These are phyloP conservation scores for Cryomyces minteri DNA, from an alignment of 495 filamentous ascomycete genomes.

Conservation along the genomic window DNA sequence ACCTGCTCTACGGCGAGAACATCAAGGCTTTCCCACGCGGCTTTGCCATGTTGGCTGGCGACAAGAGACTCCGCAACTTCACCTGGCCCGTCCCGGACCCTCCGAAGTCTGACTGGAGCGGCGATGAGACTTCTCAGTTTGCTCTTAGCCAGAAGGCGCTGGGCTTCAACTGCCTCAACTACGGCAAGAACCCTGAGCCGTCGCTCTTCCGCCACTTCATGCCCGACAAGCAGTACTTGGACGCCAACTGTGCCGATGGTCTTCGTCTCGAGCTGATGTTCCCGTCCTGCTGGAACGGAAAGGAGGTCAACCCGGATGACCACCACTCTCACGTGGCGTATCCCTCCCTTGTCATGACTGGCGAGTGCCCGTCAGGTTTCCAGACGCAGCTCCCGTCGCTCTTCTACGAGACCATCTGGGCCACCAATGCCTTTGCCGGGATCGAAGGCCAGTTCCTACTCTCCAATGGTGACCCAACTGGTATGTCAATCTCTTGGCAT, in stretches of 20 bases:
- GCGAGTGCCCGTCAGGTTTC: slow-evolving; percentile 57
- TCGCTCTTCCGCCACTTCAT: slow-evolving; percentile 65
- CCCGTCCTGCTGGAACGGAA: slow-evolving; percentile 81
- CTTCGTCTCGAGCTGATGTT: slow-evolving; percentile 74
- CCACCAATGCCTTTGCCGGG: slow-evolving; percentile 50
- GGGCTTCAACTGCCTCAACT: slow-evolving; percentile 88
- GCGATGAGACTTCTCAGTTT: slow-evolving; percentile 32
- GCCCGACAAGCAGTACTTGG: slow-evolving; percentile 61
- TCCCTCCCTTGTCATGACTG: slow-evolving; percentile 53
- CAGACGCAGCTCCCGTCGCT: slow-evolving; percentile 51
- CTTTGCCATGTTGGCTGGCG: slow-evolving; percentile 79
- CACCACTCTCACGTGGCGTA: slow-evolving; percentile 65
- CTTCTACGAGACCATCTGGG: slow-evolving; percentile 80
- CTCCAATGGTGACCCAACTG: slow-evolving; percentile 65
- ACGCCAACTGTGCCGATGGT: slow-evolving; percentile 57
- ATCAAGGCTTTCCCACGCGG: slow-evolving; percentile 58
- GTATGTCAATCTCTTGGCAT: slow-evolving; percentile 11
- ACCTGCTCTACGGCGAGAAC: slow-evolving; percentile 42
- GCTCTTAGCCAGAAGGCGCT: slow-evolving; percentile 63
- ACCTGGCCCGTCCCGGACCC: slow-evolving; percentile 50
- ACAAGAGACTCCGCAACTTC: slow-evolving; percentile 49
- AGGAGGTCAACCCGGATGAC: slow-evolving; percentile 36
- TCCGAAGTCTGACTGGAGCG: slow-evolving; percentile 51
- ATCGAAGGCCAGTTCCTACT: slow-evolving; percentile 57
- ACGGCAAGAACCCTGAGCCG: slow-evolving; percentile 34